Evolutionary conservation across 495 filamentous ascomycete genomes (phyloP), one percentile per base, ranked within the genome.

Genomic region (Trichocladium uniseriatum): DNA sequence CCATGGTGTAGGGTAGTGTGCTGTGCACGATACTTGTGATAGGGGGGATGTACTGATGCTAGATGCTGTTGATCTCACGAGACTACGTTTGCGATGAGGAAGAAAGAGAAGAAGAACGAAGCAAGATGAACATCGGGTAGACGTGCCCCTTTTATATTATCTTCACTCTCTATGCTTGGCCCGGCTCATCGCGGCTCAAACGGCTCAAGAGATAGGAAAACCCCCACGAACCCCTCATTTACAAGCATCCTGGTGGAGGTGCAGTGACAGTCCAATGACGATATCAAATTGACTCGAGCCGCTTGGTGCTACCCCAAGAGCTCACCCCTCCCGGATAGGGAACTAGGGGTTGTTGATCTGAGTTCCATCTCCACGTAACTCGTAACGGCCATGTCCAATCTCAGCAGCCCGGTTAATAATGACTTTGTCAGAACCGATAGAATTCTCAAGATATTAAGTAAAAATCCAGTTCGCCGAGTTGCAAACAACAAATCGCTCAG

Each of bases 131-230:
- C 16, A 24, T n/a, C n/a, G 27, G 8, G 16, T 9, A 0, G 24
- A 31, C 8, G 22, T 38, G 36, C 3, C 38, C 15, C 28, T 35
- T 32, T 42, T 49, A 49, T 49, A 45, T 1, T 11, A 10, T 24
- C 28, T 13, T 18, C 21, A 27, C 10, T 28, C n/a, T 5, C 18
- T n/a, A n/a, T n/a, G n/a, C n/a, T n/a, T n/a, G n/a, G 34, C 9
- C 9, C 48, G 48, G 48, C 48, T 51, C 48, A 11, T 7, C n/a
- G 32, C 48, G 48, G 48, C 48, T 37, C 48, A 51, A 38, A 20
- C 16, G 38, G 10, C 13, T 18, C 22, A 35, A 9, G 15, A 15
- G 3, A n/a, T n/a, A n/a, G n/a, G n/a, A n/a, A n/a, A 21, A 44
- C 48, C 48, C 48, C 48, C 48, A 51, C 39, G 21, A 34, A 27